Percentiles rank a stretch among this genome's conserved stretches.
Evolutionary conservation across 495 filamentous ascomycete genomes (phyloP).

Genomic region (Talaromyces wortmannii): DNA sequence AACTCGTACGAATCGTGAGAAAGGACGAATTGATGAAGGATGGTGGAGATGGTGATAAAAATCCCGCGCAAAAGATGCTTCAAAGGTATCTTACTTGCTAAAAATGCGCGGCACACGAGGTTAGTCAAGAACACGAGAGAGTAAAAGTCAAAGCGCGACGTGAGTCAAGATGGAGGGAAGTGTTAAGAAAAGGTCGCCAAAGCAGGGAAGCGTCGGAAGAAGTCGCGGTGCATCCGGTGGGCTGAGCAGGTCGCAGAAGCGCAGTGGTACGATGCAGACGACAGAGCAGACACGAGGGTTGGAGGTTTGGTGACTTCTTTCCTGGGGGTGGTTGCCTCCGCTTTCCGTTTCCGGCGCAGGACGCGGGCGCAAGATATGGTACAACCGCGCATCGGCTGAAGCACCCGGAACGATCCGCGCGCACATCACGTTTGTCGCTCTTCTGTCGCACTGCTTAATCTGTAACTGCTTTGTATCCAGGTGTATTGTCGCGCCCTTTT

Average conservation of each 20-base stretch:
- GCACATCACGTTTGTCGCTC: neutral
- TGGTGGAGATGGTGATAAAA: constrained; percentile 3
- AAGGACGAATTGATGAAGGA: neutral
- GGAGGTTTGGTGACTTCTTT: neutral
- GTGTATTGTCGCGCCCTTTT: too few relatives aligned
- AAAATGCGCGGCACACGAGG: neutral
- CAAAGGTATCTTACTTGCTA: constrained; percentile 4
- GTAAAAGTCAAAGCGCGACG: neutral
- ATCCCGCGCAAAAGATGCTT: neutral
- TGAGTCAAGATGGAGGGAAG: neutral
- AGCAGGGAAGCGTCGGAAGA: too few relatives aligned
- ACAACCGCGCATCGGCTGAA: neutral
- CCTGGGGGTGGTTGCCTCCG: neutral
- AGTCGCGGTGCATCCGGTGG: too few relatives aligned
- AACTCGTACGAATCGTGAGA: constrained; percentile 2
- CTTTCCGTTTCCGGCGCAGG: neutral
- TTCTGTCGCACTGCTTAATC: neutral
- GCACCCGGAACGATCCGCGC: neutral
- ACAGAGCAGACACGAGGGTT: neutral
- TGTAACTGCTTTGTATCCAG: too few relatives aligned
- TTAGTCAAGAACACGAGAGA: neutral
- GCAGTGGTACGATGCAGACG: neutral
- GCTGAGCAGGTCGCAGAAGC: neutral
- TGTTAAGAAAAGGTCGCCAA: neutral
- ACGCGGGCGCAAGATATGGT: neutral